Evolutionary conservation across 179 eudicot species (phyloP), one percentile per base, ranked within the genome.

Genomic region (Silene noctiflora): DNA sequence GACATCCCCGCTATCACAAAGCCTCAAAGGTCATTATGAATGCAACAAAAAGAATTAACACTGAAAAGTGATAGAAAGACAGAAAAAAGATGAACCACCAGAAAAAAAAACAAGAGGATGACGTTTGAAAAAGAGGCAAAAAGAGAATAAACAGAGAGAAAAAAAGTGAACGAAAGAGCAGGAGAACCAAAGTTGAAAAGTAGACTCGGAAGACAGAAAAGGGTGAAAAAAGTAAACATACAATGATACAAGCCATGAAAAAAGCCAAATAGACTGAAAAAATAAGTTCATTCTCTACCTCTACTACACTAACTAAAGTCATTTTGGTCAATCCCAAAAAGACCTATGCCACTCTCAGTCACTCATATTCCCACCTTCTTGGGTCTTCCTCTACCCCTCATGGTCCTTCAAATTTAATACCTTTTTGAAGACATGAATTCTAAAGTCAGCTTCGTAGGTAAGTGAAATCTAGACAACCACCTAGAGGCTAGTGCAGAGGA

Each of bases 301-400:
- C 22, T 7, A 68, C 27, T 48, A 39, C 53, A 16, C 22, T 68
- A 68, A 20, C 27, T 51, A 68, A 68, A 39, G 72, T 39, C 72
- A 68, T 68, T 42, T 68, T 68, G 53, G 44, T 42, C 72, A 68
- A 68, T 68, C 53, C 17, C 2, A 68, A 21, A 68, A n/a, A 68
- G 9, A 21, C 55, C 29, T 22, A 68, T 12, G 55, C 20, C 72
- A 67, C 44, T 67, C 48, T 16, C 48, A 35, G n/a, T 33, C 70
- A 31, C 46, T 29, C 24, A 16, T 13, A 66, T 19, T 67, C 16
- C 21, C 16, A 42, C 29, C 17, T 20, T 39, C 16, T 67, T n/a
- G 13, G 71, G 4, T 63, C 71, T 67, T 39, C 21, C 55, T 35
- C 16, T 67, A 66, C 46, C 69, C 24, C 55, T 35, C 71, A 7